phyloP scores from a whole-genome alignment of 192 early-diverging fungal genomes.

The Rhizophagus sp. region DNA sequence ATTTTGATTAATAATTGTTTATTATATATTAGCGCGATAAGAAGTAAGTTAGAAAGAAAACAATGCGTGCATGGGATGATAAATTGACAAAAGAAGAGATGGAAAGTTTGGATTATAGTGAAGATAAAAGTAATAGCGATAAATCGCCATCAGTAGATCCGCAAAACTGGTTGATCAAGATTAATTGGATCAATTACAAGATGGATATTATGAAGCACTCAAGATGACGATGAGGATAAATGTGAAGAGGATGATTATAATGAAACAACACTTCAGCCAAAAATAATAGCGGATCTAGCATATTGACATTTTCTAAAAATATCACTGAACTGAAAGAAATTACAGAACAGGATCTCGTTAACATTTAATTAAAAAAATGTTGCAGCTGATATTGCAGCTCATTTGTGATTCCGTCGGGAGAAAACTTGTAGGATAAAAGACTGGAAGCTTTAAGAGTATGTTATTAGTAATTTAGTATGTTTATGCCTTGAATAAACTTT shows the following conservation, averaged over 20 bases:
- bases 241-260: conserved; percentile 50
- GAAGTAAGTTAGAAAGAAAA: conserved; percentile 54
- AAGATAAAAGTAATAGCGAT: conserved; percentile 26
- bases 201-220: conserved; percentile 75
- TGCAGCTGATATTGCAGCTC: conserved; percentile 53
- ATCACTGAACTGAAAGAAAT: too few species aligned
- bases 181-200: conserved; percentile 39
- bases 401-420: conserved; percentile 79
- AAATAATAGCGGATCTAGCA: too few species aligned
- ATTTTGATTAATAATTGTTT: background rate
- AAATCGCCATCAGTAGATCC: conserved; percentile 7
- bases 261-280: conserved; percentile 14
- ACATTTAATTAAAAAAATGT: too few species aligned
- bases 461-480: background rate
- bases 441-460: conserved; percentile 75
- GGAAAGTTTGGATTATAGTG: conserved; percentile 54
- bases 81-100: conserved; percentile 57
- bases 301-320: too few species aligned
- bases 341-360: too few species aligned
- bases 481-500: background rate
- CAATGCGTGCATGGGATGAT: conserved; percentile 77
- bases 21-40: conserved; percentile 22
- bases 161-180: conserved; percentile 43
- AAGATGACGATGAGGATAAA: conserved; percentile 56
- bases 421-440: conserved; percentile 68